These are phyloP conservation scores for Fulvia fulva DNA, from an alignment of 2,329 filamentous ascomycete species.

Conservation along the genomic window DNA sequence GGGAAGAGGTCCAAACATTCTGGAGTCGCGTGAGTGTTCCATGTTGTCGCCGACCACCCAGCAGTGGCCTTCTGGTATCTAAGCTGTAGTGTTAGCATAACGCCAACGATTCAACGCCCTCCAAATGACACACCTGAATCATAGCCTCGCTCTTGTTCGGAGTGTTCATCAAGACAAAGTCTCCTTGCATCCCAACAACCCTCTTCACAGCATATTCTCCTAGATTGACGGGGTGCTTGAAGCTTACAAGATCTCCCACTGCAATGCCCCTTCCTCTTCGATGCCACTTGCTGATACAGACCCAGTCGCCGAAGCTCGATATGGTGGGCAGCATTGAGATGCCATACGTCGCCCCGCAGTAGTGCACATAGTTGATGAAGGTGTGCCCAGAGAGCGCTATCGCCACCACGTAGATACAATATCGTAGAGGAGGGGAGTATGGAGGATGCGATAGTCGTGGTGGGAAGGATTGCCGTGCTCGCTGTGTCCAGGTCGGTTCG, in stretches of 20 bases:
- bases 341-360: conserved; percentile 59
- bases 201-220: conserved; percentile 66
- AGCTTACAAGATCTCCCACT: conserved; percentile 83
- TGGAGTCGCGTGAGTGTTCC: conserved; percentile 76
- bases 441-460: neutral
- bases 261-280: conserved; percentile 62
- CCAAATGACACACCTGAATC: conserved; percentile 56
- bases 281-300: conserved; percentile 65
- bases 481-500: neutral
- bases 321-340: conserved; percentile 91
- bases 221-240: conserved; percentile 65
- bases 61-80: conserved; percentile 89
- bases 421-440: neutral
- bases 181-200: conserved; percentile 56
- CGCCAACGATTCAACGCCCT: neutral
- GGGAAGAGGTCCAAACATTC: conserved; percentile 80
- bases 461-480: neutral
- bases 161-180: conserved; percentile 67
- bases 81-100: conserved; percentile 9
- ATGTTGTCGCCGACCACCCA: conserved; percentile 90
- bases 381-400: conserved; percentile 28
- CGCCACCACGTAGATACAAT: neutral
- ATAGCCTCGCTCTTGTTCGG: conserved; percentile 49
- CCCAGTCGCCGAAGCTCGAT: conserved; percentile 60
- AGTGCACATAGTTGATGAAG: conserved; percentile 54